Evolutionary conservation across 2,329 filamentous ascomycete species (phyloP), one percentile per base, ranked within the genome.

Genomic region (Sporothrix globosa): DNA sequence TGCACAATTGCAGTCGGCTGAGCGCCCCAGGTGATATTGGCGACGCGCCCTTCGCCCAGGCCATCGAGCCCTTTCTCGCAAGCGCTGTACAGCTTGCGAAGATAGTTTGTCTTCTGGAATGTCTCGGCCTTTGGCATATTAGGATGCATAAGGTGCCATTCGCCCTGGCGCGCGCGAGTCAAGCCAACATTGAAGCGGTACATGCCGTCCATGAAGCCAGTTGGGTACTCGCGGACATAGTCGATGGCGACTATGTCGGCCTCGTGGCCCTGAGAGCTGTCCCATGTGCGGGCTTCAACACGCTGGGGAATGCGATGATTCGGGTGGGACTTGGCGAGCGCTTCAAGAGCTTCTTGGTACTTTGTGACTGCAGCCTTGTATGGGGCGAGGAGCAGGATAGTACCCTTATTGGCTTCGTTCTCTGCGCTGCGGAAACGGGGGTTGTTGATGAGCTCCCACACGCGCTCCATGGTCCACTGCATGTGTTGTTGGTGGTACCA

Each of bases 181-280:
- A 84, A 76, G 0, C 82, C 82, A 0, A 85, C 83, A 19, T 83
- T 84, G 2, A 85, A 77, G 0, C 83, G 77, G 50, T 82, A 80
- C 0, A 79, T 76, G 19, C 84, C 80, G 27, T 84, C 79, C 74
- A 84, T 80, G 66, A 84, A 84, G 0, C 77, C 78, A 0, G 81
- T 80, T 0, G 75, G 76, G 0, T 74, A 75, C 0, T 80, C 80
- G n/a, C 81, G 77, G 2, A 84, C 83, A 72, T 84, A 78, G 75
- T 85, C 83, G 0, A 85, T 76, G 46, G 84, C 81, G 0, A 85
- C 82, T 5, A 84, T 77, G 53, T 85, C 83, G 0, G 83, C 82
- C 70, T 85, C 81, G 17, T 83, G 82, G 0, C 83, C 83, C 52
- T 84, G 83, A 0, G 81, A 80, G 4, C 79, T 82, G 66, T 84